Conservation (phyloP, 139 green algal species). For the Volvox africanus region DNA sequence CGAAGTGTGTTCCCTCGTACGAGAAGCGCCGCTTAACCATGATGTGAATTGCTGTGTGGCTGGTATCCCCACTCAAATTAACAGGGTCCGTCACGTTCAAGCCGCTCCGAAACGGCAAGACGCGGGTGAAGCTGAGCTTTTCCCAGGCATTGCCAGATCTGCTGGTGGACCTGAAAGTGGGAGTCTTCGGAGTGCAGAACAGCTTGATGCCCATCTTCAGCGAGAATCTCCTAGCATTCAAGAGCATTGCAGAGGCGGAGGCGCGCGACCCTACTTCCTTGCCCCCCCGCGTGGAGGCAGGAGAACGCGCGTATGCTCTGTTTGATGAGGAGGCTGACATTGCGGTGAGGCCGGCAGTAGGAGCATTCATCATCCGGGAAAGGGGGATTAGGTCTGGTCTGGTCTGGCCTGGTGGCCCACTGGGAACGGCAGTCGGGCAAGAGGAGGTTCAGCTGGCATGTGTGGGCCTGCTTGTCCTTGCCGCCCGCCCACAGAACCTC, state of each 20-base stretch:
- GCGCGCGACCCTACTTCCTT: background rate
- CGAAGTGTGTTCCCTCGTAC: too few relatives aligned
- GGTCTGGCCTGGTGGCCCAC: too few relatives aligned
- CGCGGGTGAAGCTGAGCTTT: constrained; percentile 52
- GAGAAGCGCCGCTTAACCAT: too few relatives aligned
- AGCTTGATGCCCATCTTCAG: constrained; percentile 56
- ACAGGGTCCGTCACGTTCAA: background rate
- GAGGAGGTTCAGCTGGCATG: too few relatives aligned
- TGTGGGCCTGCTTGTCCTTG: background rate
- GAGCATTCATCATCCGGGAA: too few relatives aligned
- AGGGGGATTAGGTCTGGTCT: background rate
- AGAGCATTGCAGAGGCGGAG: constrained; percentile 33
- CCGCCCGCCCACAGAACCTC: background rate
- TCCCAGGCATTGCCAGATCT: constrained; percentile 54
- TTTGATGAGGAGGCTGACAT: constrained; percentile 26
- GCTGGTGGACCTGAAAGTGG: constrained; percentile 56
- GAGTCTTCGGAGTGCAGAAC: constrained; percentile 54
- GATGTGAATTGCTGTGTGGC: too few relatives aligned
- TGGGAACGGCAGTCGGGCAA: too few relatives aligned
- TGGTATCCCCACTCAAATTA: background rate
- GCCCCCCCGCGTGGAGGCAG: background rate
- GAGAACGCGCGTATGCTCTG: background rate
- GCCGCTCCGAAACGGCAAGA: background rate
- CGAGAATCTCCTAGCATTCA: constrained; percentile 63
- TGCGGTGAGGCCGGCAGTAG: background rate